Evolutionary conservation across 1,284 basidiomycete genomes (phyloP).

Genomic region (Lentinus polychrous): DNA sequence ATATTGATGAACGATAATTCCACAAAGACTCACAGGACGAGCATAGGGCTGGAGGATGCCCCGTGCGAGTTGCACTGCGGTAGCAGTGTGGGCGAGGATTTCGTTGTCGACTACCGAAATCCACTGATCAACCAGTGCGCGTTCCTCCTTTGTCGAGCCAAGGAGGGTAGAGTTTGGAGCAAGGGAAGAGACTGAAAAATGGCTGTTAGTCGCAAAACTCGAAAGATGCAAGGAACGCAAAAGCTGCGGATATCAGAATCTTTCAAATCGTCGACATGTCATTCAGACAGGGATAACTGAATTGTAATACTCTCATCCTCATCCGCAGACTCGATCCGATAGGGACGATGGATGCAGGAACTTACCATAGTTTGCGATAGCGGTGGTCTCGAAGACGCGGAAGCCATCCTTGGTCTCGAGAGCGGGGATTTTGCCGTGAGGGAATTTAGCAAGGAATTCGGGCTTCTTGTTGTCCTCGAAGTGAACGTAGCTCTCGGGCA

Average conservation of each 20-base stretch:
- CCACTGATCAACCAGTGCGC: conserved; percentile 67
- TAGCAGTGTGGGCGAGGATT: conserved; percentile 27
- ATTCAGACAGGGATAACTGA: conserved; percentile 67
- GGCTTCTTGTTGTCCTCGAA: conserved; percentile 72
- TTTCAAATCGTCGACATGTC: conserved; percentile 26
- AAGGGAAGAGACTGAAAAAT: conserved; percentile 59
- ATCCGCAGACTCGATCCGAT: conserved; percentile 7
- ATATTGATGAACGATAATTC: neutral
- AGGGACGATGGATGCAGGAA: conserved; percentile 27
- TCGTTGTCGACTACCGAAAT: conserved; percentile 56
- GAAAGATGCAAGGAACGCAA: conserved; percentile 6
- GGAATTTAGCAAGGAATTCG: conserved; percentile 77
- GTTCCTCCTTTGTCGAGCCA: conserved; percentile 47
- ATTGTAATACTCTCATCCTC: conserved; percentile 31
- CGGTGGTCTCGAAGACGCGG: conserved; percentile 70
- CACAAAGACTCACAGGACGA: conserved; percentile 47
- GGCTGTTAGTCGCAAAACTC: conserved; percentile 11
- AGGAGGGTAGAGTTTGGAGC: conserved; percentile 65
- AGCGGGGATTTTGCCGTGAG: conserved; percentile 81
- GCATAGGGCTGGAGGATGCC: conserved; percentile 48
- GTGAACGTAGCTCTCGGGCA: conserved; percentile 53
- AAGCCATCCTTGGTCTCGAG: conserved; percentile 78
- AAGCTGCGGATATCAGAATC: conserved; percentile 27
- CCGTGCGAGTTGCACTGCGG: conserved; percentile 30
- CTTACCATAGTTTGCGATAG: conserved; percentile 90